Evolutionary conservation across 768 basidiomycete species (phyloP), one percentile per base, ranked within the genome.

Genomic region (Pisolithus microcarpus): DNA sequence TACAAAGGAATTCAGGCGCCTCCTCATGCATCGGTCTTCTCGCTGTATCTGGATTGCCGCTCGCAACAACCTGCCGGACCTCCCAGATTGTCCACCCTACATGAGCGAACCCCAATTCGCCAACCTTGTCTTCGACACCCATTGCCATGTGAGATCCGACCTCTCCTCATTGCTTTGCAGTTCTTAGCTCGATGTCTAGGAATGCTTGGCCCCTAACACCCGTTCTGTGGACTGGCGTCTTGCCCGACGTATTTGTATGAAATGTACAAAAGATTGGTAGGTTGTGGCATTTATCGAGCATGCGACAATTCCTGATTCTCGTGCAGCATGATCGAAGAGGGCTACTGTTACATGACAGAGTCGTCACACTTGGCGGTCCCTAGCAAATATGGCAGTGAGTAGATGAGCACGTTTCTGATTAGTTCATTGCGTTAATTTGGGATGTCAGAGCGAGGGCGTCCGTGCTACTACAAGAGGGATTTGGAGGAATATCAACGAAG

Each of bases 91-190:
- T 46, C 79, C 79, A 7, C 58, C 66, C 36, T 74, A 69, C 30
- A 68, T 81, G 71, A 70, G 63, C 40, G 78, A 81, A 52, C 74
- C 76, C 5, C 67, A 72, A 28, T 82, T 71, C 65, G 72, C 72
- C 6, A 75, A 78, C 55, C 71, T 82, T 30, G 69, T 67, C 11
- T 82, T 77, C 51, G 75, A 74, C 48, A 73, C 72, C 3, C 70
- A 73, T 57, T 82, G 80, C 52, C 74, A 79, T 64, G 81, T 78
- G 57, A 57, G 69, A 55, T 18, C 24, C 13, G 19, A 18, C 49
- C 23, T 26, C 43, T 48, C 19, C 44, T 24, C 18, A 37, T 31
- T 10, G 15, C 9, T 18, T 40, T 45, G 5, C 16, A 36, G 4
- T 8, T 38, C 31, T 58, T 58, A 57, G 59, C 42, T 13, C 38